Evolutionary conservation across 2,329 filamentous ascomycete species (phyloP).

Genomic region (Fusarium agapanthi): DNA sequence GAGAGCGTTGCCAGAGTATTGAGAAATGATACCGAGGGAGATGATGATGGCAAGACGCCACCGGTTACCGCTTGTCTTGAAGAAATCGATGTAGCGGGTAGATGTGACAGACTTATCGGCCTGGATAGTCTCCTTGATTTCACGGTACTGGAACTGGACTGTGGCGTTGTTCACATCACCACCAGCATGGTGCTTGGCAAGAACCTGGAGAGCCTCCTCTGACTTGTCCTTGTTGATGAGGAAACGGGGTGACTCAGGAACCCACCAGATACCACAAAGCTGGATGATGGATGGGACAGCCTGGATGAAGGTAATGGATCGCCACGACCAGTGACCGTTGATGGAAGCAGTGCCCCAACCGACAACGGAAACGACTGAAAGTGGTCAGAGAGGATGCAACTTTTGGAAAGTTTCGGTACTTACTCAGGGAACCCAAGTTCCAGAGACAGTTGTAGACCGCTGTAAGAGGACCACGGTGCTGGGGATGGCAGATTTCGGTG

Average conservation of each 20-base stretch:
- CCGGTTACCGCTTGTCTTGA: conserved; percentile 70
- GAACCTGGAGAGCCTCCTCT: conserved; percentile 67
- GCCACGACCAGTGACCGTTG: conserved; percentile 71
- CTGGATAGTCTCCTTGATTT: conserved; percentile 71
- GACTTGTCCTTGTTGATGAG: conserved; percentile 70
- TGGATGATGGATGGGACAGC: conserved; percentile 69
- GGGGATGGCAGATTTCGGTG: conserved; percentile 73
- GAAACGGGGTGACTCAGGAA: conserved; percentile 75
- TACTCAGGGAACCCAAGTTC: conserved; percentile 65
- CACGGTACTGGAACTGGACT: conserved; percentile 72
- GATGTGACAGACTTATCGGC: conserved; percentile 61
- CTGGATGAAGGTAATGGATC: conserved; percentile 72
- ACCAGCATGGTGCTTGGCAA: conserved; percentile 71
- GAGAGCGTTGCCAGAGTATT: conserved; percentile 73
- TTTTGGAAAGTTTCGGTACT: neutral
- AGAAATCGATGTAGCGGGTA: conserved; percentile 67
- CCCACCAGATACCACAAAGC: conserved; percentile 70
- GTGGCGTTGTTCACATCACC: conserved; percentile 66
- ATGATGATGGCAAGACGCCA: conserved; percentile 70
- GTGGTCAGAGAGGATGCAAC: neutral
- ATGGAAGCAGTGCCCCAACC: conserved; percentile 70
- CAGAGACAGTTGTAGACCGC: conserved; percentile 75
- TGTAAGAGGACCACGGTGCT: conserved; percentile 72
- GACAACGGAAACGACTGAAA: conserved; percentile 64
- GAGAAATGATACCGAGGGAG: conserved; percentile 72